Evolutionary conservation across 2,329 filamentous ascomycete species (phyloP).

Genomic region (Cercospora sp.): DNA sequence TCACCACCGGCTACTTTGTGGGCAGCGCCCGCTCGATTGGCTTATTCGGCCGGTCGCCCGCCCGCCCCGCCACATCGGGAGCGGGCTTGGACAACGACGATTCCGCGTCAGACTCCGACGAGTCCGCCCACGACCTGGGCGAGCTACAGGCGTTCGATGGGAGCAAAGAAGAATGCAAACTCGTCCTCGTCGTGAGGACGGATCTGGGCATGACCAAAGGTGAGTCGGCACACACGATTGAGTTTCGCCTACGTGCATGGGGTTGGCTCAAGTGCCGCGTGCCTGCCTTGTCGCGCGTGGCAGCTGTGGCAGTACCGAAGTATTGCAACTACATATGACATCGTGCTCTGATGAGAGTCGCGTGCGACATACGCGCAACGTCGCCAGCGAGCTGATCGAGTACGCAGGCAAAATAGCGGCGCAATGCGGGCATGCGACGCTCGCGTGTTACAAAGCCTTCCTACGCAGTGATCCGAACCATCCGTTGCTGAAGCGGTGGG

Average conservation of each 20-base stretch:
- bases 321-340: neutral
- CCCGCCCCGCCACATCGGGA: slow-evolving; percentile 10
- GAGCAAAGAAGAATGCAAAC: slow-evolving; percentile 80
- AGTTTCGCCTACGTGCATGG: slow-evolving; percentile 1
- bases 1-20: slow-evolving; percentile 73
- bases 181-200: slow-evolving; percentile 87
- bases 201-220: slow-evolving; percentile 98
- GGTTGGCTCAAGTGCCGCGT: neutral
- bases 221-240: slow-evolving; percentile 44
- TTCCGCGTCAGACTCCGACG: slow-evolving; percentile 39
- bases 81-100: slow-evolving; percentile 33
- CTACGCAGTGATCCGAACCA: slow-evolving; percentile 56
- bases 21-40: slow-evolving; percentile 68
- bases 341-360: neutral
- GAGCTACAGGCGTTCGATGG: slow-evolving; percentile 48
- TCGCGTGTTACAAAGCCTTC: slow-evolving; percentile 88
- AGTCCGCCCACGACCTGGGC: slow-evolving; percentile 43
- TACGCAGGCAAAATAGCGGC: slow-evolving; percentile 90
- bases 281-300: slow-evolving; percentile 2
- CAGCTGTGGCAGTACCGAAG: neutral
- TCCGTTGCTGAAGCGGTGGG: slow-evolving; percentile 77
- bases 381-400: neutral
- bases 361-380: neutral
- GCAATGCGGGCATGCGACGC: slow-evolving; percentile 79
- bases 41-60: slow-evolving; percentile 61